Base-by-base conservation (phyloP, 768 basidiomycete species). In the Suillus luteus region DNA sequence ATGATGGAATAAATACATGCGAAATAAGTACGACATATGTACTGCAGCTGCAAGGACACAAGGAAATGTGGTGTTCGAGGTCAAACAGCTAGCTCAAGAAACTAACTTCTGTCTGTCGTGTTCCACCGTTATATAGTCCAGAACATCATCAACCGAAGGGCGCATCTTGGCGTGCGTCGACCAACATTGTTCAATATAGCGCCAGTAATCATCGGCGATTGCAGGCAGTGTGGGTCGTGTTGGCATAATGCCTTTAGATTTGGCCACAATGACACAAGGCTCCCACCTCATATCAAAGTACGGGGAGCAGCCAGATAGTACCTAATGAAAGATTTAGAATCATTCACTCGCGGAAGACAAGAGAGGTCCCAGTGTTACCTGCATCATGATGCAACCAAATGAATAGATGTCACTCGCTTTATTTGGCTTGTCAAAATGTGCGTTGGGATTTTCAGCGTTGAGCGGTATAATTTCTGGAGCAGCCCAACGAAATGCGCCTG, bases 301-400 rank as follows among this genome's bases (percentile, higher is more conserved):
- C 17, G 51, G 51, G 27, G 1, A 0, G 3, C 9, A 1, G 15
- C 27, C 27, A 19, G 51, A 52, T 52, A 52, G 15, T 9, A 52
- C 51, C 51, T 52, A 52, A 31, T 52, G 17, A 52, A 9, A 31
- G 17, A 52, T 52, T 52, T 19, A 2, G 15, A 11, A 52, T 31
- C 8, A 52, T 17, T 52, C 8, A 19, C 27, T 52, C 12, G 27
- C 17, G 27, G 17, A 1, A 31, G 27, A 52, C 8, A 31, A 19
- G 27, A 31, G 8, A 15, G 27, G 33, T 46, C n/a, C 17, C 17
- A 1, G 4, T 27, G 1, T 17, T 52, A 44, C 59, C 59, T 60
- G 59, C 31, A 60, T 17, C 59, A 60, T 60, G 41, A 60, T 33
- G 43, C 59, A 60, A 41, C 59, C 59, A 35, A 60, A 60, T 22